Evolutionary conservation across 2,329 filamentous ascomycete species (phyloP).

Genomic region (Reticulascus tulasneorum): DNA sequence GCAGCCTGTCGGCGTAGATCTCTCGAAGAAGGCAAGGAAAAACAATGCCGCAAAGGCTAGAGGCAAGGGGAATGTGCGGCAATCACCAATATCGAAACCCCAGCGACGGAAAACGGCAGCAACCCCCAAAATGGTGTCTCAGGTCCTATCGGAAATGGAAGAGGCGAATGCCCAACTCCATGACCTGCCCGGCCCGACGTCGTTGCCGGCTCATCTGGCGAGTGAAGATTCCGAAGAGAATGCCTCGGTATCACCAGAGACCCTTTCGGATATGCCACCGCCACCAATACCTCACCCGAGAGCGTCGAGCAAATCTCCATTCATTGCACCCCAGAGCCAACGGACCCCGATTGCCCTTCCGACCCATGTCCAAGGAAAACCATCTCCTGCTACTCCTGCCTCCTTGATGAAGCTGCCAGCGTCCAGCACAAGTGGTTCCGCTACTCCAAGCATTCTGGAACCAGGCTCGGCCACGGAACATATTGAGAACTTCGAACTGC

Average conservation of each 20-base stretch:
- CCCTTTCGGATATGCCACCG: constrained; percentile 62
- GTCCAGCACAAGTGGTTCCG: constrained; percentile 40
- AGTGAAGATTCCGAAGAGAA: constrained; percentile 61
- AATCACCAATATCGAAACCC: constrained; percentile 71
- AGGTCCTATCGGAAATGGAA: constrained; percentile 50
- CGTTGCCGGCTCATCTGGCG: constrained; percentile 15
- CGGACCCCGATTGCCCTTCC: constrained; percentile 17
- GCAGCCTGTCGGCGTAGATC: constrained; percentile 40
- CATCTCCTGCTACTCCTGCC: constrained; percentile 75
- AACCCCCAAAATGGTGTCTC: constrained; percentile 53
- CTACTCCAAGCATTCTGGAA: constrained; percentile 35
- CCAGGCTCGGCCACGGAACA: constrained; percentile 41
- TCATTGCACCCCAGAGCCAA: constrained; percentile 53
- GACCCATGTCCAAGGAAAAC: constrained; percentile 31
- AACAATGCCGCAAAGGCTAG: constrained; percentile 49
- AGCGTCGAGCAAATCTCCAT: constrained; percentile 64
- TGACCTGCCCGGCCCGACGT: constrained; percentile 15
- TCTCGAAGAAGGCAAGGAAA: constrained; percentile 50
- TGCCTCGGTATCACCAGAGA: constrained; percentile 61
- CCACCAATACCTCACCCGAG: constrained; percentile 63
- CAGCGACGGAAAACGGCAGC: constrained; percentile 50
- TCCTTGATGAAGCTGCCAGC: constrained; percentile 76
- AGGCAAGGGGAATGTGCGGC: constrained; percentile 53
- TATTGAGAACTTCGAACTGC: constrained; percentile 61
- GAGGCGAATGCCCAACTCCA: constrained; percentile 35